A percentile compares a stretch with the other conserved stretches of the same genome.
phyloP scores from a whole-genome alignment of 495 filamentous ascomycete genomes.

The Choiromyces venosus region DNA sequence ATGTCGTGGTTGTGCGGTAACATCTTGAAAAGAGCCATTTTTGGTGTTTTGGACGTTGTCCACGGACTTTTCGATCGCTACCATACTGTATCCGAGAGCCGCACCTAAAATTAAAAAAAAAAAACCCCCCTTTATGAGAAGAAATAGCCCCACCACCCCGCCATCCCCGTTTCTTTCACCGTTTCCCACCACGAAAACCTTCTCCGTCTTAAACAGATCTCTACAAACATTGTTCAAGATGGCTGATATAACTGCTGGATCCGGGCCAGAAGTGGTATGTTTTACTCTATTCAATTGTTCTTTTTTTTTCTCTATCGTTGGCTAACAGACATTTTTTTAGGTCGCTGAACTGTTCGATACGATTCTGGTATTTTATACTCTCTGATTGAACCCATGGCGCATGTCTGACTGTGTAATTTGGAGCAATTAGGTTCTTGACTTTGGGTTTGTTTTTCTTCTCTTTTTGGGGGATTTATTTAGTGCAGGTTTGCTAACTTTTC shows the following conservation, averaged over 20 bases:
- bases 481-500: slow-evolving; percentile 6
- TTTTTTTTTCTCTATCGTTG: slow-evolving; percentile 5
- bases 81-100: too few relatives aligned
- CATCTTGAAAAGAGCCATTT: too few relatives aligned
- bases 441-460: slow-evolving; percentile 36
- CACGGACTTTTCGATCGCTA: too few relatives aligned
- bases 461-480: neutral
- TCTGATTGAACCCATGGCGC: slow-evolving; percentile 8
- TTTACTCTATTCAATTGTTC: neutral
- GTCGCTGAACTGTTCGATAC: slow-evolving; percentile 42
- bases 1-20: too few relatives aligned
- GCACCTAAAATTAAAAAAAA: too few relatives aligned
- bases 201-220: neutral
- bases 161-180: neutral
- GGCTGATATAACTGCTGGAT: slow-evolving; percentile 28
- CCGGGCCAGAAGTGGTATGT: slow-evolving; percentile 40
- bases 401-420: slow-evolving; percentile 10
- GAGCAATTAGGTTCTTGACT: slow-evolving; percentile 39
- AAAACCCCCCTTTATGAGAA: too few relatives aligned
- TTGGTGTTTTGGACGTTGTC: too few relatives aligned
- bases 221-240: slow-evolving; percentile 4
- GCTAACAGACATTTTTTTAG: slow-evolving; percentile 17
- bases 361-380: slow-evolving; percentile 36
- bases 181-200: neutral
- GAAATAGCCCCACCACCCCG: neutral